Conservation (phyloP, 495 filamentous ascomycete species). For the Choiromyces venosus region DNA sequence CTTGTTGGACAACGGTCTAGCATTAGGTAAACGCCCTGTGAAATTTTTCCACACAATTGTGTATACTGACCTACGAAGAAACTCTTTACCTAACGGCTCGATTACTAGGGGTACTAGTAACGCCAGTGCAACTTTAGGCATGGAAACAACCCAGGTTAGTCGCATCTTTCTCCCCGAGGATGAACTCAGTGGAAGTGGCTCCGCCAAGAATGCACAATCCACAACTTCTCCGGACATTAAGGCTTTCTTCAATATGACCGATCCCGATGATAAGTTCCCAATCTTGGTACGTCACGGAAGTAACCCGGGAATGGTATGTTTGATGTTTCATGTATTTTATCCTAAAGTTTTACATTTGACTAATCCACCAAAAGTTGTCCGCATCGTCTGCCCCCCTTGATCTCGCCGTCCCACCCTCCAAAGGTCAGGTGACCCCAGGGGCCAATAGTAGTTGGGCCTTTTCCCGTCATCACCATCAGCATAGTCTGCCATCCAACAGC, state of each 20-base stretch:
- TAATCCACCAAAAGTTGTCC: conserved; percentile 56
- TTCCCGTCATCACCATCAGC: conserved; percentile 70
- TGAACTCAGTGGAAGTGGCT: conserved; percentile 58
- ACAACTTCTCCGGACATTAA: conserved; percentile 60
- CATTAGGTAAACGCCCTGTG: conserved; percentile 35
- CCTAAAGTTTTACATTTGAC: conserved; percentile 22
- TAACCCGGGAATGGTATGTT: conserved; percentile 62
- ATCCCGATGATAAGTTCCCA: conserved; percentile 76
- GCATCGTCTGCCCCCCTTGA: conserved; percentile 76
- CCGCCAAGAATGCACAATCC: conserved; percentile 49
- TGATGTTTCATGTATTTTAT: conserved; percentile 17
- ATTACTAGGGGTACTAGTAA: conserved; percentile 26
- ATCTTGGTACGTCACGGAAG: conserved; percentile 67
- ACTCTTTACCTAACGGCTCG: conserved; percentile 39
- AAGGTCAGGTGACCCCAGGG: conserved; percentile 51
- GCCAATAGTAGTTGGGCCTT: conserved; percentile 54
- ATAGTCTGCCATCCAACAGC: conserved; percentile 67
- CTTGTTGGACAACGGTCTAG: conserved; percentile 63
- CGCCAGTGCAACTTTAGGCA: background rate
- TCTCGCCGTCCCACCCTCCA: conserved; percentile 67
- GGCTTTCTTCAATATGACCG: conserved; percentile 62
- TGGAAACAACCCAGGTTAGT: background rate
- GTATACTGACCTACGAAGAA: conserved; percentile 24
- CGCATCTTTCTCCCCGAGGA: conserved; percentile 70
- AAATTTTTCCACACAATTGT: conserved; percentile 4